Evolutionary conservation across 2,329 filamentous ascomycete species (phyloP), one percentile per base, ranked within the genome.

Genomic region (Stemphylium lycopersici): DNA sequence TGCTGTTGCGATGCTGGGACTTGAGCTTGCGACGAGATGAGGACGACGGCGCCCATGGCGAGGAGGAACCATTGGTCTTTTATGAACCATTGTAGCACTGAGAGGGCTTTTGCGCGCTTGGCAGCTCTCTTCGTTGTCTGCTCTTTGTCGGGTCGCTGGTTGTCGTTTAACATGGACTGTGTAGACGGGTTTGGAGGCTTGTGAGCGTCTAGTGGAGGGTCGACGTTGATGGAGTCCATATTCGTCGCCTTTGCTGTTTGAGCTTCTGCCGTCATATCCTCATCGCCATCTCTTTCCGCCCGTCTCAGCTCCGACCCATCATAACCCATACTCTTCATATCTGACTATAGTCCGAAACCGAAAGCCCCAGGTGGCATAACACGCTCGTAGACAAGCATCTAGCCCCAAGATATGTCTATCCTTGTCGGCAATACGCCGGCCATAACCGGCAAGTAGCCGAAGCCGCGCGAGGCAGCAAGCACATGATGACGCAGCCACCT

Each of bases 21-120:
- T 73, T 83, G 73, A 80, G 78, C 76, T 65, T 82, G 81, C 61
- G 81, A 81, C 47, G 83, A 85, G 62, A 82, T 79, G 69, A 75
- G 77, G 73, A 76, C 81, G 26, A 78, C 76, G 18, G 84, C 56
- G 1, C 78, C 83, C 62, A 89, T 86, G 15, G 81, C 84, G 51
- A 89, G 80, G 15, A 89, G 78, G 51, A 89, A 82, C 84, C 86
- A 89, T 75, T 89, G 87, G 50, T 83, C 81, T 44, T 78, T 70
- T 41, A 84, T 43, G 51, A 83, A 73, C 55, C 71, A 75, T 43
- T 63, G 62, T 2, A 72, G 33, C 18, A 62, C 50, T 2, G 20
- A 15, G 4, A 62, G 8, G 7, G 31, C 31, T 48, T 60, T 56
- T 48, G 55, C 39, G n/a, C 31, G 39, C 24, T 55, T 55, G 29